Evolutionary conservation across 139 green algal species (phyloP).

Genomic region (Pleodorina starrii): DNA sequence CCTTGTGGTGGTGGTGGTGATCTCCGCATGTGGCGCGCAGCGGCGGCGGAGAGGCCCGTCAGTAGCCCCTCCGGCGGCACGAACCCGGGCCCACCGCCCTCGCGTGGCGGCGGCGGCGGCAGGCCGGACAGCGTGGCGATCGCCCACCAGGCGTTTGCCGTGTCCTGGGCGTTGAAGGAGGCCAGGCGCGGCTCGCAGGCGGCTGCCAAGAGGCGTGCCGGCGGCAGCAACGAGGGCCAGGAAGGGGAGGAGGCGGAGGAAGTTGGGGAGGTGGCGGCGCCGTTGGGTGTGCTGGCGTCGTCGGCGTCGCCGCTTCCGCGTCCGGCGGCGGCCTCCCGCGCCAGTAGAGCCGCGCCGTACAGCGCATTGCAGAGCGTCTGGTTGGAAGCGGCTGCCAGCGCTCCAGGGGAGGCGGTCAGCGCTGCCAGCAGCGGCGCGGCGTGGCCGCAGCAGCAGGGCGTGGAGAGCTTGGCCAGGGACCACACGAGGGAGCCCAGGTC

Average conservation of each 20-base stretch:
- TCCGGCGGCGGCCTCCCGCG: not conserved
- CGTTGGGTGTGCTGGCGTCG: no score
- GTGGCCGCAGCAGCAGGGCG: not conserved
- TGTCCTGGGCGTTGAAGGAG: slow-evolving; percentile 17
- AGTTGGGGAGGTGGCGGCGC: not conserved
- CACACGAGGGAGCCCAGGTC: not conserved
- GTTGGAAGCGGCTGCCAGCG: not conserved
- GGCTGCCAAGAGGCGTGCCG: not conserved
- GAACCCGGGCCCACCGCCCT: not conserved
- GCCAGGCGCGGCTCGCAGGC: not conserved
- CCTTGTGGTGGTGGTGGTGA: no score
- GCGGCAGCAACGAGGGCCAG: not conserved
- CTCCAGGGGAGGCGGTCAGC: not conserved
- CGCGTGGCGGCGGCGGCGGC: not conserved
- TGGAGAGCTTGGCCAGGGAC: slow-evolving; percentile 21
- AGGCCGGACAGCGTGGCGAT: not conserved
- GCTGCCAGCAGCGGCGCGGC: not conserved
- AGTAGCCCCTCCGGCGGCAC: not conserved
- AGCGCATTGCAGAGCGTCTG: slow-evolving; percentile 12
- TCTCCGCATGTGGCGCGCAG: not conserved
- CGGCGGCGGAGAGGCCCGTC: not conserved
- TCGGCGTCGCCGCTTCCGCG: no score
- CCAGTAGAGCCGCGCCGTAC: not conserved
- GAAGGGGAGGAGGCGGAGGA: not conserved
- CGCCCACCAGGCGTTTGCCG: slow-evolving; percentile 7